Conservation (phyloP, 2,329 filamentous ascomycete genomes). For the Clonostachys rhizophaga region DNA sequence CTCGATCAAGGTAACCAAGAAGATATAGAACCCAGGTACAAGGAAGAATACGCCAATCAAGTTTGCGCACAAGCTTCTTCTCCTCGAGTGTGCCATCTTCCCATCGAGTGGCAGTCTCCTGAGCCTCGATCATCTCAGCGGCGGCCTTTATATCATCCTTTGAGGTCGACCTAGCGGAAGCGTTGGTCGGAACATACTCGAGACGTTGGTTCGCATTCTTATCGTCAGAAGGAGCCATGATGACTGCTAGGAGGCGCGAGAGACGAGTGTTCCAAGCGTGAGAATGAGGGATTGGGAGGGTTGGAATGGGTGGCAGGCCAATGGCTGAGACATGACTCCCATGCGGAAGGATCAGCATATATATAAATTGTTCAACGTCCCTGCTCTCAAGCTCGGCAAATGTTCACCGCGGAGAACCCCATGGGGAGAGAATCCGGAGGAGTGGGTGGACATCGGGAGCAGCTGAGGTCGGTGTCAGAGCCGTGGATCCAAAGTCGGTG, state of each 20-base stretch:
- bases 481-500: neutral
- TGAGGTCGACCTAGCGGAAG: neutral
- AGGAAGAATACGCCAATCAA: conserved; percentile 6
- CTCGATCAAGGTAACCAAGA: conserved; percentile 10
- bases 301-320: too few relatives aligned
- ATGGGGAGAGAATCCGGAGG: too few relatives aligned
- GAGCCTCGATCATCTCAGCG: neutral
- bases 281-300: too few relatives aligned
- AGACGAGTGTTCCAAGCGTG: too few relatives aligned
- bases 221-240: too few relatives aligned
- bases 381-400: too few relatives aligned
- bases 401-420: too few relatives aligned
- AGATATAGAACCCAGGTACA: conserved; percentile 14
- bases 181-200: neutral
- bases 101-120: neutral
- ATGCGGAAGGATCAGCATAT: too few relatives aligned
- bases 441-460: too few relatives aligned
- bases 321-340: too few relatives aligned
- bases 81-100: conserved; percentile 3
- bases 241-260: too few relatives aligned
- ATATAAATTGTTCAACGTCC: too few relatives aligned
- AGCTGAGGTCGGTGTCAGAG: neutral
- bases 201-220: neutral
- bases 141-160: neutral
- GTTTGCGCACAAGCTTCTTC: conserved; percentile 5